Conservation (phyloP, 2,329 filamentous ascomycete genomes). For the Pestalotiopsis sp. region DNA sequence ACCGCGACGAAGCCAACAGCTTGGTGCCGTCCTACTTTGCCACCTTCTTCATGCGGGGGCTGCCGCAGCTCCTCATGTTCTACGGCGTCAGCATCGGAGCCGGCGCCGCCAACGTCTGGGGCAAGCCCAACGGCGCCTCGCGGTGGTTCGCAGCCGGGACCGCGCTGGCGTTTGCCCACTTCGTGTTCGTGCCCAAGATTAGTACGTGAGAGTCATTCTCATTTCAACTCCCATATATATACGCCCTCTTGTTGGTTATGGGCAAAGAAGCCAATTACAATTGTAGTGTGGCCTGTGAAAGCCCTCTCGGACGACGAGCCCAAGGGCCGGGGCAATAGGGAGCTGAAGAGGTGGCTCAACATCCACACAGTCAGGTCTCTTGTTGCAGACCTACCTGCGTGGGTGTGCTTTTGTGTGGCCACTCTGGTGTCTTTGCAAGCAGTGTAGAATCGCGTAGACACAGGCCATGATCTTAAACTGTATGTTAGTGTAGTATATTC, state of each 20-base stretch:
- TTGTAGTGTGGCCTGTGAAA: slow-evolving; percentile 23
- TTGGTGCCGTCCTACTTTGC: slow-evolving; percentile 44
- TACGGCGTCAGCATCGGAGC: slow-evolving; percentile 26
- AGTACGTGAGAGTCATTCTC: slow-evolving; percentile 6
- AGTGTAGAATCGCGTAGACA: background rate
- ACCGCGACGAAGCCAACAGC: slow-evolving; percentile 31
- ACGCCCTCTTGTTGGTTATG: background rate
- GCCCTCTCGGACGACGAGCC: slow-evolving; percentile 24
- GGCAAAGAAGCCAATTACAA: background rate
- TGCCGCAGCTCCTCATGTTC: slow-evolving; percentile 27
- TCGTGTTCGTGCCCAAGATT: slow-evolving; percentile 31
- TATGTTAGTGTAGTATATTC: background rate
- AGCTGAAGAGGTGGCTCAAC: slow-evolving; percentile 28
- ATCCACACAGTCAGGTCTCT: slow-evolving; percentile 28
- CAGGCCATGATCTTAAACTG: background rate
- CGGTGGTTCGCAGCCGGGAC: slow-evolving; percentile 31
- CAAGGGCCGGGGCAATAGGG: slow-evolving; percentile 20
- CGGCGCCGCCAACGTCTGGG: slow-evolving; percentile 27
- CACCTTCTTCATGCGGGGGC: slow-evolving; percentile 35
- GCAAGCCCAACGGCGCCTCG: slow-evolving; percentile 19
- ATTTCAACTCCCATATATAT: background rate
- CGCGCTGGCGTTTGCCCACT: slow-evolving; percentile 28
- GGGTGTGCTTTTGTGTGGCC: slow-evolving; percentile 30
- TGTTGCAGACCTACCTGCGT: slow-evolving; percentile 29
- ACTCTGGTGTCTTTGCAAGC: slow-evolving; percentile 25